Percentiles rank a stretch among this genome's conserved stretches.
Conservation (phyloP, 345 rosid genomes). For the Bretschneidera sinensis region DNA sequence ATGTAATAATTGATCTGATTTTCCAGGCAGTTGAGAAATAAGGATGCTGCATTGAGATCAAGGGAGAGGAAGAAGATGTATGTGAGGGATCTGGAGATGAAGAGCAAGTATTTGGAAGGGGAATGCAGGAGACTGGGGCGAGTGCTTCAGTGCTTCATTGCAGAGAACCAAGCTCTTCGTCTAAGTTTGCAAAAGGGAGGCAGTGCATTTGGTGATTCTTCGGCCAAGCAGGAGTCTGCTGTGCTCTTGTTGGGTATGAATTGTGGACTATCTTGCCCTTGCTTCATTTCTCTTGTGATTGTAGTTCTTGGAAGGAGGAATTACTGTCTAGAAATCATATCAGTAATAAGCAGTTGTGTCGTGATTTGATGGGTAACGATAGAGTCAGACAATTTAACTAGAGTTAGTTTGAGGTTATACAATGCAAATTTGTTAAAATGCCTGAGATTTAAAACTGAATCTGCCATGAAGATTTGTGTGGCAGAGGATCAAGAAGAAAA, state of each 20-base stretch:
- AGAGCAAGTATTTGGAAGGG: constrained; percentile 74
- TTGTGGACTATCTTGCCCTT: constrained; percentile 2
- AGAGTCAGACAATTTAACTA: no score
- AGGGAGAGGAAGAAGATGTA: constrained; percentile 86
- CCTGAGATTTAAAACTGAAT: no score
- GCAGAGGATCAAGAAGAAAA: no score
- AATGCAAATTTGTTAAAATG: background rate
- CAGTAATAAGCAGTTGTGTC: no score
- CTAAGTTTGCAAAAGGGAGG: constrained; percentile 44
- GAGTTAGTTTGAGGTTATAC: background rate
- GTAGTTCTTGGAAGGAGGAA: background rate
- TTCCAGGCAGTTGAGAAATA: constrained; percentile 76
- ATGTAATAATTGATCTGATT: constrained; percentile 4
- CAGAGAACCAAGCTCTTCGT: constrained; percentile 81
- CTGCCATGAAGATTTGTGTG: no score
- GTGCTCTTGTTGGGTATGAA: constrained; percentile 92
- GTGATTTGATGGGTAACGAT: no score
- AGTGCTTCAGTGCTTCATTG: constrained; percentile 60
- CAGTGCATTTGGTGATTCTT: constrained; percentile 51
- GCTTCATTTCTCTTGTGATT: background rate
- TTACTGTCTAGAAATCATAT: no score
- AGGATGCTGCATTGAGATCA: constrained; percentile 81
- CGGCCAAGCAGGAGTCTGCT: constrained; percentile 99
- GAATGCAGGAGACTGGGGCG: constrained; percentile 79
- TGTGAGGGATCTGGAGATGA: constrained; percentile 72